These are phyloP conservation scores for Candida khao-thaluensis DNA, from an alignment of 805 yeast species.

Conservation along the genomic window DNA sequence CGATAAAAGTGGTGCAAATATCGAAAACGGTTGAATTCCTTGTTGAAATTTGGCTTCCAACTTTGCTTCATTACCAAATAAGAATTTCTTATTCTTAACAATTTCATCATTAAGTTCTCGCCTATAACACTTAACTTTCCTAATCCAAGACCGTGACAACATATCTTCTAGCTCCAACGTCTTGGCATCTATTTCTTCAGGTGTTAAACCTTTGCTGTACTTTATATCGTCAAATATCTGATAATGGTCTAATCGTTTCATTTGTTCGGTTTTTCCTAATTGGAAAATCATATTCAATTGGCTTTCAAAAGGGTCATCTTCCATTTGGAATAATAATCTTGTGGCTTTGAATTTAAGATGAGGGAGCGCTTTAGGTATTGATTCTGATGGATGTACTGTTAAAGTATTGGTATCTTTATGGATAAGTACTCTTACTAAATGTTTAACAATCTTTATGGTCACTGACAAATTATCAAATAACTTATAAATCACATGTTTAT, in stretches of 20 bases:
- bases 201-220: background rate
- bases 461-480: conserved; percentile 40
- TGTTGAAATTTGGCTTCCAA: conserved; percentile 17
- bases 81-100: conserved; percentile 31
- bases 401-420: conserved; percentile 12
- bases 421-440: conserved; percentile 28
- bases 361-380: conserved; percentile 29
- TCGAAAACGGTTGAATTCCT: conserved; percentile 30
- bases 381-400: conserved; percentile 30
- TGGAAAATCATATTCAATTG: conserved; percentile 43
- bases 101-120: conserved; percentile 35
- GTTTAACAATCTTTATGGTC: conserved; percentile 33
- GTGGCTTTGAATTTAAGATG: conserved; percentile 25
- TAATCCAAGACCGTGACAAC: conserved; percentile 69
- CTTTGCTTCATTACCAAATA: conserved; percentile 36
- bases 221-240: conserved; percentile 21
- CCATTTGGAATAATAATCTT: conserved; percentile 34
- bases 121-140: conserved; percentile 52
- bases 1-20: conserved; percentile 35
- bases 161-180: conserved; percentile 38
- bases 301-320: conserved; percentile 45
- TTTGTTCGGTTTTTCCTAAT: conserved; percentile 39
- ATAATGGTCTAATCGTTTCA: conserved; percentile 34
- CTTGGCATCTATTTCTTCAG: conserved; percentile 15
- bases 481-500: conserved; percentile 35